These are phyloP conservation scores for Xylaria sp. DNA, from an alignment of 2,329 filamentous ascomycete genomes.

Conservation along the genomic window DNA sequence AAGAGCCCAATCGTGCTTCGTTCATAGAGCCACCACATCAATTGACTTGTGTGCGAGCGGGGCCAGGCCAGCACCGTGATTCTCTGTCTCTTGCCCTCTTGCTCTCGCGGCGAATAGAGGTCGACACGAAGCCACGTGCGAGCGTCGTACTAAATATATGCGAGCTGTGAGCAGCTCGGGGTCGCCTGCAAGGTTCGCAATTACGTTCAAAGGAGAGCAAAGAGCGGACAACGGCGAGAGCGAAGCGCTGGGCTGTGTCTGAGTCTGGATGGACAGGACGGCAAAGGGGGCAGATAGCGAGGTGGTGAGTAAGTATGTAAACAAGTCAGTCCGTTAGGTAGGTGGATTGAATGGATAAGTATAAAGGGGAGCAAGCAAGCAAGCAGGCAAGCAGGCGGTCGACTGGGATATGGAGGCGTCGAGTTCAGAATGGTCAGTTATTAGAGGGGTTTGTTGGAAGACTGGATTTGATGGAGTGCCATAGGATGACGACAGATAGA, in stretches of 20 bases:
- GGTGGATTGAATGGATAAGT: background rate
- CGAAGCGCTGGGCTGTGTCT: background rate
- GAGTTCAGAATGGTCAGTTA: background rate
- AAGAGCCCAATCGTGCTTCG: conserved; percentile 12
- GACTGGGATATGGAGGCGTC: background rate
- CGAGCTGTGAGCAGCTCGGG: background rate
- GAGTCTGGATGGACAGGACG: conserved; percentile 4
- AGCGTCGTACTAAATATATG: conserved; percentile 2
- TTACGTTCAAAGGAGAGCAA: conserved; percentile 8
- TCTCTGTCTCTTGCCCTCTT: background rate
- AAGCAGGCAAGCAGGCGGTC: background rate
- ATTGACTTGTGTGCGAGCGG: conserved; percentile 11
- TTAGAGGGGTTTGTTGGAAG: background rate
- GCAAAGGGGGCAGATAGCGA: conserved; percentile 4
- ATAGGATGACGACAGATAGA: conserved; percentile 1
- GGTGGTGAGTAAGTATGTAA: background rate
- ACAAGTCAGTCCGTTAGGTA: background rate
- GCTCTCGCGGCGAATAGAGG: conserved; percentile 1
- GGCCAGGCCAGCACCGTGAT: background rate
- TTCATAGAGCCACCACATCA: conserved; percentile 11
- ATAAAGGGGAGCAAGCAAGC: background rate
- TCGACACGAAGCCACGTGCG: conserved; percentile 2
- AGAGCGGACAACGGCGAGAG: background rate
- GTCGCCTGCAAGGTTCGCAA: conserved; percentile 11
- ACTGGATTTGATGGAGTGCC: background rate